These are phyloP conservation scores for Gaertneriomyces semiglobifer DNA, from an alignment of 192 early-diverging fungal species.

Conservation along the genomic window DNA sequence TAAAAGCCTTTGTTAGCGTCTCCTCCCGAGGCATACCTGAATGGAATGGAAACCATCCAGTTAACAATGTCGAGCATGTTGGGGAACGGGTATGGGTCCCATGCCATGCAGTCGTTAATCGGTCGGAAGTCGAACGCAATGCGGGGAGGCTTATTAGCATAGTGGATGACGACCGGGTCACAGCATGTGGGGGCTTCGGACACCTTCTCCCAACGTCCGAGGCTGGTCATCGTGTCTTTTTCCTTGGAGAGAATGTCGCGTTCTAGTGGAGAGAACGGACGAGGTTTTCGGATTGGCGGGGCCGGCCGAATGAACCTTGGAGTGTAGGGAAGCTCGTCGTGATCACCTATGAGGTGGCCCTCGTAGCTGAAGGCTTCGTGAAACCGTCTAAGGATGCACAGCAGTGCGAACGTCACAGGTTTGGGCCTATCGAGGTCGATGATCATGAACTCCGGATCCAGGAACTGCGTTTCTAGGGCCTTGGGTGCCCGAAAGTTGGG, in stretches of 20 bases:
- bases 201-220: not conserved
- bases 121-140: no score
- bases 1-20: no score
- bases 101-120: no score
- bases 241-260: not conserved
- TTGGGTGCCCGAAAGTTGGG: not conserved
- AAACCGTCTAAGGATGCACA: not conserved
- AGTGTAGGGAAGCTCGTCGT: not conserved
- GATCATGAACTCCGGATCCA: not conserved
- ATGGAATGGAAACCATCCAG: no score
- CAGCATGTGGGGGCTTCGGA: not conserved
- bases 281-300: not conserved
- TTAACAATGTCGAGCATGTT: no score
- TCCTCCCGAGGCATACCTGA: no score
- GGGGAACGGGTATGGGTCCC: no score
- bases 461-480: not conserved
- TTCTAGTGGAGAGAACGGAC: not conserved
- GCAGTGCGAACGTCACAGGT: not conserved
- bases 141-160: no score
- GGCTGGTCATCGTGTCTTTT: conserved; percentile 7
- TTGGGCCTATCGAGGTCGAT: not conserved
- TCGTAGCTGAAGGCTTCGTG: conserved; percentile 6
- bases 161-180: no score
- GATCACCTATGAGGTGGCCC: conserved; percentile 1
- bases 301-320: not conserved